Evolutionary conservation across 192 early-diverging fungal genomes (phyloP).

Genomic region (Umbelopsis vinacea): DNA sequence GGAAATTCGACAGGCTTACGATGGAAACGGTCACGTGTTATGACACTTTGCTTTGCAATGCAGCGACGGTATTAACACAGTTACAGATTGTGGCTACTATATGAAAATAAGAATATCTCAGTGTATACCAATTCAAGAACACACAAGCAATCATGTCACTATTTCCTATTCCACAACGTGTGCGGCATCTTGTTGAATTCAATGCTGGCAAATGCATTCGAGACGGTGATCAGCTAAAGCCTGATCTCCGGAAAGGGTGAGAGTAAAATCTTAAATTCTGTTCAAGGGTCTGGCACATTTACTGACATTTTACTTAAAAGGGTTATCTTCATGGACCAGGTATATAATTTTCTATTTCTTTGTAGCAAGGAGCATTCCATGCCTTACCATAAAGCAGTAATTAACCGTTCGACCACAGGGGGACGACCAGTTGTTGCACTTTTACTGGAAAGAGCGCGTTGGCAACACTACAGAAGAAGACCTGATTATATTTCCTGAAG

Average conservation of each 20-base stretch:
- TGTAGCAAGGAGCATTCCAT: neutral
- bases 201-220: conserved; percentile 75
- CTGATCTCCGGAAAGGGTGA: conserved; percentile 77
- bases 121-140: too few relatives aligned
- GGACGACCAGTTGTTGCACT: conserved; percentile 75
- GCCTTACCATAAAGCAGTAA: neutral
- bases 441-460: conserved; percentile 80
- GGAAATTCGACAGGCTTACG: too few relatives aligned
- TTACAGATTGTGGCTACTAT: too few relatives aligned
- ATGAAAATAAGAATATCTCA: too few relatives aligned
- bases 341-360: conserved; percentile 5
- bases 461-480: conserved; percentile 47
- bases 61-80: too few relatives aligned
- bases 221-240: conserved; percentile 68
- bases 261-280: neutral
- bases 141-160: conserved; percentile 26
- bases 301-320: conserved; percentile 27
- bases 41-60: too few relatives aligned
- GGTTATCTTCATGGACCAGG: conserved; percentile 67
- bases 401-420: conserved; percentile 23
- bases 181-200: conserved; percentile 58
- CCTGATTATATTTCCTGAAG: conserved; percentile 78
- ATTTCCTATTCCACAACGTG: conserved; percentile 27
- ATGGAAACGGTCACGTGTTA: too few relatives aligned
- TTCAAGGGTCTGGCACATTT: neutral